These are phyloP conservation scores for Ophidiomyces ophidiicola DNA, from an alignment of 2,329 filamentous ascomycete genomes.

Conservation along the genomic window DNA sequence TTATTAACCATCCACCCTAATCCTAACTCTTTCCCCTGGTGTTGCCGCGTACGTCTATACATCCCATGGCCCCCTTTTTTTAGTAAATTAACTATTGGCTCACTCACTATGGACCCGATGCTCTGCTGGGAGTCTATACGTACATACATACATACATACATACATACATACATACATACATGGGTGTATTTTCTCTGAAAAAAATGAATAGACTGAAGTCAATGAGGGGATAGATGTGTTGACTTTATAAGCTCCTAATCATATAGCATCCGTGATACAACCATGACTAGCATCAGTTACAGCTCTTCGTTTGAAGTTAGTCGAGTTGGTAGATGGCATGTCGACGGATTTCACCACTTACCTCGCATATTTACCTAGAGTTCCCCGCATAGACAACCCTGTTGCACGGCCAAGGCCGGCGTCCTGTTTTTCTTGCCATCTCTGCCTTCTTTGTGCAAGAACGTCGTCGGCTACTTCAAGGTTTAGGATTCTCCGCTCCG, in stretches of 20 bases:
- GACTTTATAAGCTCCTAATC: background rate
- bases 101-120: too few species aligned
- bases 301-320: slow-evolving; percentile 19
- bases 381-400: slow-evolving; percentile 48
- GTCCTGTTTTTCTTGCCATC: slow-evolving; percentile 44
- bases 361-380: slow-evolving; percentile 57
- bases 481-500: slow-evolving; percentile 40
- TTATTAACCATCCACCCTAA: too few species aligned
- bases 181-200: too few species aligned
- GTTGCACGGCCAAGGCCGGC: slow-evolving; percentile 38
- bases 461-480: slow-evolving; percentile 41
- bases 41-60: too few species aligned
- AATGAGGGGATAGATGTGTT: too few species aligned
- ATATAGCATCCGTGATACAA: slow-evolving; percentile 34
- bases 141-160: too few species aligned
- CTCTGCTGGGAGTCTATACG: too few species aligned
- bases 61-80: too few species aligned
- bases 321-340: background rate
- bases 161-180: too few species aligned
- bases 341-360: slow-evolving; percentile 16
- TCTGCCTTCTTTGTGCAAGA: slow-evolving; percentile 44
- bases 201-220: too few species aligned
- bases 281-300: slow-evolving; percentile 39
- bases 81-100: too few species aligned
- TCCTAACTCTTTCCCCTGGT: too few species aligned